Evolutionary conservation across 1,139 yeast genomes (phyloP), one percentile per base, ranked within the genome.

Genomic region (Candida mesenterica): DNA sequence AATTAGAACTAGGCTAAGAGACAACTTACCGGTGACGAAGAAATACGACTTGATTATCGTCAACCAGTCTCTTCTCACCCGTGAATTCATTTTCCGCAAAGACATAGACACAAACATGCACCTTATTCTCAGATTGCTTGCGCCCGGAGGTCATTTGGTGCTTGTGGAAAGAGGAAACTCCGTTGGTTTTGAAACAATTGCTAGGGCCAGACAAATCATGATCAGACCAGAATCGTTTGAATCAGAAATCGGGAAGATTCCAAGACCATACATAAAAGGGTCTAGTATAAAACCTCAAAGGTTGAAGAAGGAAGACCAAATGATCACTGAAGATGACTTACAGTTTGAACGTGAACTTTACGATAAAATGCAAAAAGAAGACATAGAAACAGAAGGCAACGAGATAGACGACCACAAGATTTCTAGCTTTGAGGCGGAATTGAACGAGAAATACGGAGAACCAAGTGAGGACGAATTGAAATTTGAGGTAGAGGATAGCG

Each of bases 151-250:
- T 0, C 81, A 82, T 40, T 59, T 90, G 14, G 79, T 88, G 1
- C 59, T 92, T 5, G 65, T 90, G 3, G 97, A 92, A 61, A 72
- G 97, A 45, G 98, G 98, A 2, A 87, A 85, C 39, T 87, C 97
- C 0, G 59, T 81, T 24, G 97, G 97, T 0, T 88, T 88, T 53
- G 97, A 92, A 59, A 72, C 81, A 4, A 74, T 89, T 41, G 95
- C 96, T 0, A 72, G 96, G 38, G 97, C 97, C 1, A 72, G 98
- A 50, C 96, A 92, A 57, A 59, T 87, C 7, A 78, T 89, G 78
- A 65, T 92, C 15, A 75, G 97, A 44, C 96, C 97, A 0, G 95
- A 87, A 50, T 74, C 78, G 4, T 70, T 65, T 45, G 68, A 62
- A 5, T 56, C 61, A 3, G 86, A 79, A 44, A 53, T 59, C 15